Evolutionary conservation across 1,139 yeast genomes (phyloP).

Genomic region (Hyphopichia pseudoburtonii): DNA sequence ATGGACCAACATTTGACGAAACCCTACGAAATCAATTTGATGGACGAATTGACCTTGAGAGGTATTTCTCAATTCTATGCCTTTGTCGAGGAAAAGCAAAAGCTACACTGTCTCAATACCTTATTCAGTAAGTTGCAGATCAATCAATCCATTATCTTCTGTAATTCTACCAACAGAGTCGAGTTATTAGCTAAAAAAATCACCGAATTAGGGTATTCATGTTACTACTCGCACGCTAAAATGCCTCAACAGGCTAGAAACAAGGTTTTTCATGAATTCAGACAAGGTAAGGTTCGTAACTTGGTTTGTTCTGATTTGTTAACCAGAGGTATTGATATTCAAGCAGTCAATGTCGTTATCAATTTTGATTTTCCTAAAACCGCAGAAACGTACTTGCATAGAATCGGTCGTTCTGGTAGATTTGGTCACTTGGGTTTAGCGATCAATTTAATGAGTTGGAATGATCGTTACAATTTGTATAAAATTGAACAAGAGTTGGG

Average conservation of each 20-base stretch:
- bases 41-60: conserved; percentile 95
- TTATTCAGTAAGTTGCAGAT: conserved; percentile 90
- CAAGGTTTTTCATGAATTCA: conserved; percentile 96
- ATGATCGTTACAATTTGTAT: conserved; percentile 89
- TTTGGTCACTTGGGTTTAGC: conserved; percentile 98
- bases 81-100: conserved; percentile 94
- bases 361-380: conserved; percentile 98
- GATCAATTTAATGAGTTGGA: conserved; percentile 94
- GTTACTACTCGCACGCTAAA: conserved; percentile 95
- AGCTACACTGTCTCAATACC: conserved; percentile 92
- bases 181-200: conserved; percentile 93
- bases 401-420: conserved; percentile 99
- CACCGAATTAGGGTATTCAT: conserved; percentile 94
- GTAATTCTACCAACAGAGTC: conserved; percentile 95
- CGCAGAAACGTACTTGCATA: conserved; percentile 95
- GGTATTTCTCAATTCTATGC: conserved; percentile 98
- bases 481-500: conserved; percentile 97
- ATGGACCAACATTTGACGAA: conserved; percentile 89
- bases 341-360: conserved; percentile 96
- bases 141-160: conserved; percentile 93
- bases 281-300: conserved; percentile 97
- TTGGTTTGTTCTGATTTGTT: conserved; percentile 94
- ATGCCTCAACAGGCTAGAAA: conserved; percentile 98
- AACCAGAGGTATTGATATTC: conserved; percentile 98
- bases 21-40: conserved; percentile 93